Percentiles rank a stretch among this genome's conserved stretches.
Evolutionary conservation across 345 rosid genomes (phyloP).

Genomic region (Syzygium grande): DNA sequence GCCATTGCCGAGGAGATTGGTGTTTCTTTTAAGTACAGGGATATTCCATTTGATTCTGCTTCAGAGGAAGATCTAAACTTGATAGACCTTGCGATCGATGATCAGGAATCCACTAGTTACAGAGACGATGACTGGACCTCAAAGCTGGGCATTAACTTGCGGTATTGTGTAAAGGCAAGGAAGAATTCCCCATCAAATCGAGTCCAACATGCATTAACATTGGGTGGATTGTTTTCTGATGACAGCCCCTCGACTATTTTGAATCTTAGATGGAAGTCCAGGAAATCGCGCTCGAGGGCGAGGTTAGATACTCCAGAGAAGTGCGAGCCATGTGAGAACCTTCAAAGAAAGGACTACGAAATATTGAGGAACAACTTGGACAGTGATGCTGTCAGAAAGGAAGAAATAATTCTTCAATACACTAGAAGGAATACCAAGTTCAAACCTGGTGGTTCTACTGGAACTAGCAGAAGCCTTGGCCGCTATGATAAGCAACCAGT

Average conservation of each 20-base stretch:
- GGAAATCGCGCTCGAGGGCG: conserved; percentile 68
- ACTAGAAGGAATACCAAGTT: conserved; percentile 60
- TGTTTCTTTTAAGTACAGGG: conserved; percentile 50
- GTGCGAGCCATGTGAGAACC: conserved; percentile 19
- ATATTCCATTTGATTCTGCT: conserved; percentile 55
- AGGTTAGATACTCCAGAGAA: conserved; percentile 24
- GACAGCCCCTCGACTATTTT: conserved; percentile 28
- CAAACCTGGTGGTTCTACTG: conserved; percentile 31
- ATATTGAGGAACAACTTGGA: conserved; percentile 15
- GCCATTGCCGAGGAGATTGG: conserved; percentile 68
- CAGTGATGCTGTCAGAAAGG: conserved; percentile 18
- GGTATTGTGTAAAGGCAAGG: conserved; percentile 64
- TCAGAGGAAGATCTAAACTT: conserved; percentile 62
- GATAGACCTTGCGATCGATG: conserved; percentile 81
- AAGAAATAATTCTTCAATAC: conserved; percentile 61
- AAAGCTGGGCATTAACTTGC: conserved; percentile 72
- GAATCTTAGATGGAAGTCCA: conserved; percentile 57
- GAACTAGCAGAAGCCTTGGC: conserved; percentile 9
- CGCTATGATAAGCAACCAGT: conserved; percentile 1
- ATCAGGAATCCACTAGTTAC: conserved; percentile 43
- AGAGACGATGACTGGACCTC: conserved; percentile 91
- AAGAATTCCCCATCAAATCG: conserved; percentile 57
- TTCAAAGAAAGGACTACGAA: conserved; percentile 22
- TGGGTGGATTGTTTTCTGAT: conserved; percentile 62
- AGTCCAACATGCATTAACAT: conserved; percentile 70